Evolutionary conservation across 345 rosid species (phyloP), one percentile per base, ranked within the genome.

Genomic region (Aquilaria malaccensis): DNA sequence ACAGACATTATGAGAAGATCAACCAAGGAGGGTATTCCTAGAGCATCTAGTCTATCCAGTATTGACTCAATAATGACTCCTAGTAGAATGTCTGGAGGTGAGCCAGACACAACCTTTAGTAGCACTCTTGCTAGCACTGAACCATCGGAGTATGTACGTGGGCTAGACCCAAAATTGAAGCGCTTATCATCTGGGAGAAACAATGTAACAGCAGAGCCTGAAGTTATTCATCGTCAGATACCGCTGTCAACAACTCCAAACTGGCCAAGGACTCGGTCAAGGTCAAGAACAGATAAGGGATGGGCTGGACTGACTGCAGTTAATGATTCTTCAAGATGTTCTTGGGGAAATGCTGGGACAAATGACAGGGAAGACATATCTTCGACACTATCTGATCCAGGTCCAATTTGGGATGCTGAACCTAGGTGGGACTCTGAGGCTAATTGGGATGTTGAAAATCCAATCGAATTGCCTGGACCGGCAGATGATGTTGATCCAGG

Each of bases 331-430:
- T 78, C 91, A 13, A 76, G 87, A 77, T 78, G 84, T 67, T 80
- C 97, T 46, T 85, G 92, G 95, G 96, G 95, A 56, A 90, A 83
- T 74, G 66, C 80, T 5, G 85, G 76, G 48, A 78, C 81, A 63
- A 81, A 85, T 74, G 99, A 94, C 71, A 84, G 85, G 73, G 99
- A 94, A 74, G 99, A 94, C 67, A 84, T 84, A 50, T 94, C 99
- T 46, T 94, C 99, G 15, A 90, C 99, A 45, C 72, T 94, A 65
- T 94, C 99, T 48, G 96, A 90, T 75, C 99, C 97, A 22, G 97
- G 99, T 77, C 96, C 99, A 9, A 94, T 94, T 55, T 94, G 99
- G 99, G 99, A 94, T 76, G 76, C 96, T 33, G 99, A 81, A 71
- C 99, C 99, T 15, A 94, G 80, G 77, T 88, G 99, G 99, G 97